Evolutionary conservation across 1,284 basidiomycete species (phyloP).

Genomic region (Ustilago esculenta): DNA sequence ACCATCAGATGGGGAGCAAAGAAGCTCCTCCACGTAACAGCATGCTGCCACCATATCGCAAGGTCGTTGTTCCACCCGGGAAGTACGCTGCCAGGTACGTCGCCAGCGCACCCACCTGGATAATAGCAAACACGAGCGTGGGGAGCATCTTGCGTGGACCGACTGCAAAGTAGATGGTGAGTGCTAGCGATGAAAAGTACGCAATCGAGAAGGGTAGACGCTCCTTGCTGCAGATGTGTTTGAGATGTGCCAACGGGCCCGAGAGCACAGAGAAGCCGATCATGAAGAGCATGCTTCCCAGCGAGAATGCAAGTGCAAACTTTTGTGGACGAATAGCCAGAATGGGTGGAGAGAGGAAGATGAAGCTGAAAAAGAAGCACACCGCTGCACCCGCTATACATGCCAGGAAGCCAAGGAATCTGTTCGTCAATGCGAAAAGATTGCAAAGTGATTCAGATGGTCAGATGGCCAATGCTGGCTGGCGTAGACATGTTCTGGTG

Average conservation of each 20-base stretch:
- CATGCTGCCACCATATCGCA: constrained; percentile 62
- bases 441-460: no score
- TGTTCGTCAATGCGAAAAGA: constrained; percentile 1
- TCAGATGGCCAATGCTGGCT: no score
- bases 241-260: constrained; percentile 62
- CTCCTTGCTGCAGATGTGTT: constrained; percentile 68
- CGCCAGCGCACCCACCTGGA: constrained; percentile 59
- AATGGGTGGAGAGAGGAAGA: constrained; percentile 79
- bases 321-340: constrained; percentile 70
- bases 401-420: constrained; percentile 87
- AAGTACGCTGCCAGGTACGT: constrained; percentile 65
- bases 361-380: constrained; percentile 94
- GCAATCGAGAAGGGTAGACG: constrained; percentile 72
- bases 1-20: constrained; percentile 57
- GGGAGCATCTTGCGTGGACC: constrained; percentile 59
- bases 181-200: constrained; percentile 57
- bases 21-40: constrained; percentile 57
- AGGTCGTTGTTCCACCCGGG: constrained; percentile 62
- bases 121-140: constrained; percentile 55
- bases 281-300: constrained; percentile 64
- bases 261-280: constrained; percentile 64
- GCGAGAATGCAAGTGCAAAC: constrained; percentile 64
- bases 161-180: constrained; percentile 66
- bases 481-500: no score
- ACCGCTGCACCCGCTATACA: constrained; percentile 89